phyloP scores from a whole-genome alignment of 1,139 yeast genomes.

The Candida tunisiensis region DNA sequence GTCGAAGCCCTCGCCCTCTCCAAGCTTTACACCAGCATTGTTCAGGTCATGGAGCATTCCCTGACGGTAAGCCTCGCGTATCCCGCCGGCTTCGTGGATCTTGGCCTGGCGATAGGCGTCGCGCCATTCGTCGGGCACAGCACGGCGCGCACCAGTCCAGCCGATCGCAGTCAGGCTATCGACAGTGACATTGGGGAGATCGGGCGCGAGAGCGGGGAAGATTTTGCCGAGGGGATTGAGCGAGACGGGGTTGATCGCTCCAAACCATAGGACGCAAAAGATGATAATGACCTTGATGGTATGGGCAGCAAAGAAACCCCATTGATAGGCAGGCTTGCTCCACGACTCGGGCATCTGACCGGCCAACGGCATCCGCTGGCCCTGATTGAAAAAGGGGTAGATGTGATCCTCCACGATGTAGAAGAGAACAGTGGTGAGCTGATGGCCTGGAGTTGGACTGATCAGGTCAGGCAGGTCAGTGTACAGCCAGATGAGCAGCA shows the following conservation, averaged over 20 bases:
- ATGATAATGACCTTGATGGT: conserved; percentile 40
- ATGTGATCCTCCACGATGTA: conserved; percentile 14
- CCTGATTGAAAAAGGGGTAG: conserved; percentile 28
- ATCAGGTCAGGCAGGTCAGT: conserved; percentile 81
- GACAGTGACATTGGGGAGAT: conserved; percentile 22
- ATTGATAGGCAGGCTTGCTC: no score
- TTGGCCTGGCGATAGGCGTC: conserved; percentile 49
- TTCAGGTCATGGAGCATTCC: conserved; percentile 47
- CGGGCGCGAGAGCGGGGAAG: conserved; percentile 10
- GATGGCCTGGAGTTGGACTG: conserved; percentile 85
- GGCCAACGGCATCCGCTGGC: no score
- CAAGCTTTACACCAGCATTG: conserved; percentile 44
- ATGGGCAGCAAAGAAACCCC: conserved; percentile 58
- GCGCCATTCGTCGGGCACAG: conserved; percentile 53
- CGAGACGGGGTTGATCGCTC: conserved; percentile 60
- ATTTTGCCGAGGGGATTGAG: conserved; percentile 27
- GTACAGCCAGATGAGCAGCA: conserved; percentile 61
- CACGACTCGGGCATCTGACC: no score
- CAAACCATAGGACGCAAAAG: conserved; percentile 43
- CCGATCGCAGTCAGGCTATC: conserved; percentile 56
- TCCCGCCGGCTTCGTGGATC: conserved; percentile 58
- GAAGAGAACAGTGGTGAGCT: conserved; percentile 52
- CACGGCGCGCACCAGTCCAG: conserved; percentile 84
- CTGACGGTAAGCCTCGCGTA: conserved; percentile 58
- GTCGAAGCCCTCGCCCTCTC: conserved; percentile 63